phyloP scores from a whole-genome alignment of 2,329 filamentous ascomycete species.

The Lomentospora prolificans region DNA sequence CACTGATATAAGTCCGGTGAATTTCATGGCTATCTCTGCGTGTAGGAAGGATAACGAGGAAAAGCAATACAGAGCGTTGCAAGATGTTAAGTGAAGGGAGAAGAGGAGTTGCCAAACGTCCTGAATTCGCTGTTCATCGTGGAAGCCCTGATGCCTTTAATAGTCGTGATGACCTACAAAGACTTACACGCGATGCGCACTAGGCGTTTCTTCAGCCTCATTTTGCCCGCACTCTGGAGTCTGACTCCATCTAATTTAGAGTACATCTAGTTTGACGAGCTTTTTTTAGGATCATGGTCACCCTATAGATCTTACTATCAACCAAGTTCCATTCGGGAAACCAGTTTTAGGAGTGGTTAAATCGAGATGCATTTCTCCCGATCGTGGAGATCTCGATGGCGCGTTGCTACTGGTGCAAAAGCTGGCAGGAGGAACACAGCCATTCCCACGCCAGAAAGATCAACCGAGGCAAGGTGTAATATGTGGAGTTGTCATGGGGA shows the following conservation, averaged over 20 bases:
- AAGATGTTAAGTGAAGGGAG: too few relatives aligned
- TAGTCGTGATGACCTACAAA: not conserved
- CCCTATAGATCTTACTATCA: not conserved
- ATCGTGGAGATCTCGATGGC: not conserved
- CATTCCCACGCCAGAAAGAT: not conserved
- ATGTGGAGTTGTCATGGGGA: too few relatives aligned
- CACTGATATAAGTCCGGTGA: not conserved
- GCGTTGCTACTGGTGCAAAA: not conserved
- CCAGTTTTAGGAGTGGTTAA: not conserved
- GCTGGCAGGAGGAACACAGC: not conserved
- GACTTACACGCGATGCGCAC: not conserved
- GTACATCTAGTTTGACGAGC: not conserved
- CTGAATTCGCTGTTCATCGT: not conserved
- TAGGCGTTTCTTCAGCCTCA: not conserved
- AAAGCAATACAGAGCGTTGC: not conserved
- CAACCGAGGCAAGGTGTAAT: not conserved
- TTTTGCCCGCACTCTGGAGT: not conserved
- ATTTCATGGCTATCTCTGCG: not conserved
- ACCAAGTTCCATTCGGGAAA: not conserved
- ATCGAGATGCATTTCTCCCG: not conserved
- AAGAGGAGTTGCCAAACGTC: not conserved
- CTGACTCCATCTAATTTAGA: not conserved
- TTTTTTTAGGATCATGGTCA: not conserved
- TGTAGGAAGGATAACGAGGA: not conserved
- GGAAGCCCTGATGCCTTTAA: not conserved